Evolutionary conservation across 1,284 basidiomycete species (phyloP).

Genomic region (Apiotrichum montevideense): DNA sequence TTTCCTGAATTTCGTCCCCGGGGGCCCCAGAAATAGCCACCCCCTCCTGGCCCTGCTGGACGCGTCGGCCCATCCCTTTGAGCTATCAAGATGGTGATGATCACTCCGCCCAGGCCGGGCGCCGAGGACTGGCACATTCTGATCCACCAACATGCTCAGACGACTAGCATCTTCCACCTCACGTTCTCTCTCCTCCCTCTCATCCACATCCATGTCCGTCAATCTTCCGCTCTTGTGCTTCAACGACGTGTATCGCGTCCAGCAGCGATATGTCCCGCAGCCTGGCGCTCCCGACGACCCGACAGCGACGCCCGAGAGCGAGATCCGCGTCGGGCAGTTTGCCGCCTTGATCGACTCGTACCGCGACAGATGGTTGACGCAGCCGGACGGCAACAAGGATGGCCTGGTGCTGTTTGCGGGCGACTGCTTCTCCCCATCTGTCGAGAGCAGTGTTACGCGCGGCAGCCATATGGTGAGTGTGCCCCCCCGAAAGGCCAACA

Average conservation of each 20-base stretch:
- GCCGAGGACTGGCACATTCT: too few species aligned
- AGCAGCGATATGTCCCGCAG: conserved; percentile 50
- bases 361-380: conserved; percentile 35
- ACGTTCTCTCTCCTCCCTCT: too few species aligned
- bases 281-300: conserved; percentile 24
- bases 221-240: conserved; percentile 43
- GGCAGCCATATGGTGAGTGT: conserved; percentile 79
- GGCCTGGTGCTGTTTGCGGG: conserved; percentile 83
- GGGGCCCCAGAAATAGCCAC: too few species aligned
- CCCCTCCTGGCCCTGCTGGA: too few species aligned
- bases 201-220: conserved; percentile 11
- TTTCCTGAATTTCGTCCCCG: too few species aligned
- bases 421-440: conserved; percentile 76
- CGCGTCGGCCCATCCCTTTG: too few species aligned
- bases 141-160: too few species aligned
- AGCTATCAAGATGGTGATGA: too few species aligned
- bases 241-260: conserved; percentile 54
- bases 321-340: conserved; percentile 49
- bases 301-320: conserved; percentile 6
- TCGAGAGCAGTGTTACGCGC: conserved; percentile 79
- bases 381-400: conserved; percentile 49
- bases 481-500: not conserved
- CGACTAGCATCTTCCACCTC: too few species aligned
- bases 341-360: conserved; percentile 39
- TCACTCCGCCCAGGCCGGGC: too few species aligned